Conservation (phyloP, 108 stramenopile species). For the Bacterosira constricta region DNA sequence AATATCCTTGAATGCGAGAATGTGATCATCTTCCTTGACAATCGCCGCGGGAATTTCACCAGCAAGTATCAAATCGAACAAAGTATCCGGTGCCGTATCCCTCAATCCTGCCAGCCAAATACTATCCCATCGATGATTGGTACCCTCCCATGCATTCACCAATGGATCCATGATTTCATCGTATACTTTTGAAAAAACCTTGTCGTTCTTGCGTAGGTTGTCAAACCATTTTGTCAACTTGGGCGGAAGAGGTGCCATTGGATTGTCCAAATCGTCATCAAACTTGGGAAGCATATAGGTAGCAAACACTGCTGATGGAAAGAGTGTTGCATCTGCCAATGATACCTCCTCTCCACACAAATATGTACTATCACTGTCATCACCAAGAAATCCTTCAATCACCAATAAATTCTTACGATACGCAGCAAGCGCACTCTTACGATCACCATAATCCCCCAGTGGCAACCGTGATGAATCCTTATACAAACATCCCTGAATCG, state of each 20-base stretch:
- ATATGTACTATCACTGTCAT: constrained; percentile 55
- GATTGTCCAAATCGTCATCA: constrained; percentile 44
- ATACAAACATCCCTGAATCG: constrained; percentile 94
- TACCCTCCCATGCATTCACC: constrained; percentile 58
- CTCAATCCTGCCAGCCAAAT: constrained; percentile 81
- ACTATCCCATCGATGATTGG: constrained; percentile 78
- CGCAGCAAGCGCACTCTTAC: constrained; percentile 80
- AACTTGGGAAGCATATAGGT: constrained; percentile 93
- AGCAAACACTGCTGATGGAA: constrained; percentile 88
- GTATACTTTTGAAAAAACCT: constrained; percentile 70
- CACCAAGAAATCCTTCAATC: constrained; percentile 71
- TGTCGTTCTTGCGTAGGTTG: constrained; percentile 60
- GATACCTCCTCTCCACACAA: constrained; percentile 91
- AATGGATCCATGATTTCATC: constrained; percentile 66
- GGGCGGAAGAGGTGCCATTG: constrained; percentile 54
- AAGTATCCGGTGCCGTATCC: constrained; percentile 76
- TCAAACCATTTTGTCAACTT: constrained; percentile 72
- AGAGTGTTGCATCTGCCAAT: constrained; percentile 92
- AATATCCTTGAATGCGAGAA: constrained; percentile 97
- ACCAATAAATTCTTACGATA: constrained; percentile 72
- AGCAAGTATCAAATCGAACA: constrained; percentile 96
- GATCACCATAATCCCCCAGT: constrained; percentile 76
- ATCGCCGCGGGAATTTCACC: constrained; percentile 91
- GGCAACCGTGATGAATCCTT: constrained; percentile 73
- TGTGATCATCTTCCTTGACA: constrained; percentile 93